Evolutionary conservation across 179 eudicot species (phyloP).

Genomic region (Patellifolia procumbens): DNA sequence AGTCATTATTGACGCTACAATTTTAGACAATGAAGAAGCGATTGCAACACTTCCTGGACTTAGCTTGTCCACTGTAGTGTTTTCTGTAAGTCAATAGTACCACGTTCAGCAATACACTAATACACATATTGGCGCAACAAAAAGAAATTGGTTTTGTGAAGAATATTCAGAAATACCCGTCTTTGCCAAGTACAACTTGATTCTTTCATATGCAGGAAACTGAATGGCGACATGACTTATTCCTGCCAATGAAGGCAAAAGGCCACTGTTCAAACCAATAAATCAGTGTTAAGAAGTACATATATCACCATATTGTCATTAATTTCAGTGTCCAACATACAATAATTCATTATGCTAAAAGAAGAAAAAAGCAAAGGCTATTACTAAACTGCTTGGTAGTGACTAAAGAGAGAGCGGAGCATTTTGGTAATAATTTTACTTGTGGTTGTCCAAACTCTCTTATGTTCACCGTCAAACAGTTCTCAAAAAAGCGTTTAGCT

Average conservation of each 20-base stretch:
- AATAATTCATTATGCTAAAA: not conserved
- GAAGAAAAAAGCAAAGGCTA: too few species aligned
- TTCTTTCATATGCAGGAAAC: conserved; percentile 86
- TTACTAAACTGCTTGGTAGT: too few species aligned
- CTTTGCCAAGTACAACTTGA: conserved; percentile 68
- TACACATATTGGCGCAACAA: not conserved
- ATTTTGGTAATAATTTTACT: too few species aligned
- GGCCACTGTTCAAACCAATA: conserved; percentile 64
- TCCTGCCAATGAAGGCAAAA: conserved; percentile 91
- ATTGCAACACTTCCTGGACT: conserved; percentile 66
- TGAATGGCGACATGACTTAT: conserved; percentile 92
- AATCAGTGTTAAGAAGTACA: conserved; percentile 15
- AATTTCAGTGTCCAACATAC: not conserved
- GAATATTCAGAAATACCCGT: conserved; percentile 44
- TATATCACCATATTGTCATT: not conserved
- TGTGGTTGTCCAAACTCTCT: too few species aligned
- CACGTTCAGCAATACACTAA: conserved; percentile 18
- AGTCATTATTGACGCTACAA: conserved; percentile 74
- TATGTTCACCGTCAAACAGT: too few species aligned
- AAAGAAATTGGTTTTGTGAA: not conserved
- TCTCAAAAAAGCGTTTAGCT: too few species aligned
- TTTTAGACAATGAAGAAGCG: conserved; percentile 79
- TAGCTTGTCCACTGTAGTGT: conserved; percentile 60
- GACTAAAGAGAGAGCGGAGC: too few species aligned
- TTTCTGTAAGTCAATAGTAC: conserved; percentile 42